phyloP scores from a whole-genome alignment of 2,329 filamentous ascomycete genomes.

The Phialocephala subalpina region DNA sequence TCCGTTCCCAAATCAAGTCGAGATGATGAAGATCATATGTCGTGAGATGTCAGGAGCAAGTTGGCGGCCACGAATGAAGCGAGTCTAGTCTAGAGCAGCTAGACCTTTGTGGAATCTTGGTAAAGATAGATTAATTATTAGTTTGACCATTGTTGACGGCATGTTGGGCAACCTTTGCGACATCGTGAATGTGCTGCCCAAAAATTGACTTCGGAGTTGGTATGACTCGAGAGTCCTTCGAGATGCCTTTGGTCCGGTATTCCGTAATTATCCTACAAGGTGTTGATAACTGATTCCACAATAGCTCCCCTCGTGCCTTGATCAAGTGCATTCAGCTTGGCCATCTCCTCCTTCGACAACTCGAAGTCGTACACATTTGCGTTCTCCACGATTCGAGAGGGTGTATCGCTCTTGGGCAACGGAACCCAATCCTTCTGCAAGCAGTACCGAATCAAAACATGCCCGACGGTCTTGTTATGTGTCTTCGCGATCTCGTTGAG shows the following conservation, averaged over 20 bases:
- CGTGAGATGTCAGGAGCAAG: not conserved
- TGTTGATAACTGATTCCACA: constrained; percentile 39
- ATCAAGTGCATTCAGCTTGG: constrained; percentile 57
- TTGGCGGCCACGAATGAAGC: not conserved
- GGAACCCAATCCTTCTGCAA: constrained; percentile 76
- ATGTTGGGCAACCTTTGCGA: not conserved
- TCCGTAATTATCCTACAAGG: constrained; percentile 6
- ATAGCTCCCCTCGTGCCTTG: constrained; percentile 53
- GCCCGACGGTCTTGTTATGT: constrained; percentile 66
- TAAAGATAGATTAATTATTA: not conserved
- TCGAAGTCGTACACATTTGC: constrained; percentile 67
- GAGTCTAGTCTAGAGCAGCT: not conserved
- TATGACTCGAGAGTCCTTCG: not conserved
- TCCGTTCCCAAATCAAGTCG: not conserved
- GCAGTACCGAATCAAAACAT: constrained; percentile 73
- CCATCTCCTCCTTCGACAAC: constrained; percentile 65
- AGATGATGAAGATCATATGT: not conserved
- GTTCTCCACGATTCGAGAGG: constrained; percentile 66
- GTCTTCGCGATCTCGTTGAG: constrained; percentile 64
- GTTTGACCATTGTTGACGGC: not conserved
- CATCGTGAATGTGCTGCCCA: not conserved
- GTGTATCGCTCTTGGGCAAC: constrained; percentile 70
- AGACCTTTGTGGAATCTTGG: not conserved
- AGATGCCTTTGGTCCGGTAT: not conserved
- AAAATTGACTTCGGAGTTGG: not conserved